Base-by-base conservation (phyloP, 2,329 filamentous ascomycete genomes). In the Ophiostoma novo-ulmi region DNA sequence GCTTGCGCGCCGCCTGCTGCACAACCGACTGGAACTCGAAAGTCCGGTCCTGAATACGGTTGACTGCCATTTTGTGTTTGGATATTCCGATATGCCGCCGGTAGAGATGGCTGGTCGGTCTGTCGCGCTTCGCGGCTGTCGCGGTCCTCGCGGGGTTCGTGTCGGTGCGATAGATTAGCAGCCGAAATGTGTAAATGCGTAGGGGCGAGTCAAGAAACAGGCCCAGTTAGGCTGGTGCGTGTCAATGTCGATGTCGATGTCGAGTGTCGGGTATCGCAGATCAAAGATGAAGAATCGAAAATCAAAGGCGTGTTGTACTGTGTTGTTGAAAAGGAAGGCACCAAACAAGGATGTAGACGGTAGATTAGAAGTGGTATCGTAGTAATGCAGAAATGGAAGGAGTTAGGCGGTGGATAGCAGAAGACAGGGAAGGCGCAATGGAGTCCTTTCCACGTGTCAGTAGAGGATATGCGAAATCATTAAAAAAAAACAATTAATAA, bases 21-120 rank as follows among this genome's bases (percentile, higher is more conserved):
- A 98, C 88, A 77, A 98, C 96, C 74, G 93, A 91, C 79, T 90
- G 91, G 85, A 99, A 99, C 85, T 99, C 95, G 78, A 89, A 87
- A 71, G 95, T 99, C 78, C 95, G 92, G 83, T 99, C 95, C 84
- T 99, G 95, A 80, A 98, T 97, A 69, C 93, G 94, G 72, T 85
- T 79, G 78, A 88, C 84, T 71, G 87, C 87, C 88, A 90, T 90
- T 69, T 22, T 70, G 7, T 38, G 5, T 61, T 41, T 52, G 41
- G n/a, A 31, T 31, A 31, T 31, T 31, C 3, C 31, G 66, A n/a
- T 44, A 44, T 14, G 39, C 39, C 26, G 14, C 14, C n/a, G 31
- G 20, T 13, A 11, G 35, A 38, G 63, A 41, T 65, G 20, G 7
- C 14, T 31, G 38, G 31, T 22, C 26, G 13, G 58, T 31, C 22